Conservation (phyloP, 805 yeast species). For the Jamesozyma gamospora region DNA sequence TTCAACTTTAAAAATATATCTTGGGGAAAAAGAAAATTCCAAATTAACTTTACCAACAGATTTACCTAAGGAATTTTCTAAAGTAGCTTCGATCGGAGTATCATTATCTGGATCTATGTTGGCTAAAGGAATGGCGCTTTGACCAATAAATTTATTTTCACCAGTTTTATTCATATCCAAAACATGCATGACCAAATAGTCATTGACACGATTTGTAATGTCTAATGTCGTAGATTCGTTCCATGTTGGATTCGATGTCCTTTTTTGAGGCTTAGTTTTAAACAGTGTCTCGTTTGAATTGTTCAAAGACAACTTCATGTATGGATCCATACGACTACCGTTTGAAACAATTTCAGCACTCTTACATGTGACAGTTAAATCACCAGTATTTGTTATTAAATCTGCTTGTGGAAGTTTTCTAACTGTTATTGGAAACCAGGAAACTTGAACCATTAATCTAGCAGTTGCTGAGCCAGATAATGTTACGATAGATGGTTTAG, state of each 20-base stretch:
- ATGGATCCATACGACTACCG: slow-evolving; percentile 87
- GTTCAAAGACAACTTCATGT: slow-evolving; percentile 53
- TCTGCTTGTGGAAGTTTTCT: slow-evolving; percentile 58
- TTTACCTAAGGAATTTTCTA: slow-evolving; percentile 29
- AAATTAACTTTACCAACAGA: slow-evolving; percentile 51
- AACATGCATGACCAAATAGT: slow-evolving; percentile 45
- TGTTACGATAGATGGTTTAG: slow-evolving; percentile 42
- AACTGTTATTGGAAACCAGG: slow-evolving; percentile 65
- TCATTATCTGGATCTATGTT: slow-evolving; percentile 50
- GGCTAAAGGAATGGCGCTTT: slow-evolving; percentile 43
- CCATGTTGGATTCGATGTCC: slow-evolving; percentile 77
- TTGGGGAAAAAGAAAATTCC: slow-evolving; percentile 55
- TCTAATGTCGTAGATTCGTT: slow-evolving; percentile 54
- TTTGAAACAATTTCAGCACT: slow-evolving; percentile 56
- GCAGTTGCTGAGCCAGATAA: slow-evolving; percentile 43
- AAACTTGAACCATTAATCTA: slow-evolving; percentile 43
- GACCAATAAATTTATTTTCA: slow-evolving; percentile 68
- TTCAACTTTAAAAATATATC: slow-evolving; percentile 43
- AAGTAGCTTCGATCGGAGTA: slow-evolving; percentile 39
- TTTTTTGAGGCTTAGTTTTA: slow-evolving; percentile 72
- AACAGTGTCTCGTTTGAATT: slow-evolving; percentile 42
- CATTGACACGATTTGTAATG: slow-evolving; percentile 48
- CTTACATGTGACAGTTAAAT: slow-evolving; percentile 44
- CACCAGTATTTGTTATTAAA: slow-evolving; percentile 62
- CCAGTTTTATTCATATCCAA: slow-evolving; percentile 86